phyloP scores from a whole-genome alignment of 495 filamentous ascomycete genomes.

The Trichoderma orchidacearum region DNA sequence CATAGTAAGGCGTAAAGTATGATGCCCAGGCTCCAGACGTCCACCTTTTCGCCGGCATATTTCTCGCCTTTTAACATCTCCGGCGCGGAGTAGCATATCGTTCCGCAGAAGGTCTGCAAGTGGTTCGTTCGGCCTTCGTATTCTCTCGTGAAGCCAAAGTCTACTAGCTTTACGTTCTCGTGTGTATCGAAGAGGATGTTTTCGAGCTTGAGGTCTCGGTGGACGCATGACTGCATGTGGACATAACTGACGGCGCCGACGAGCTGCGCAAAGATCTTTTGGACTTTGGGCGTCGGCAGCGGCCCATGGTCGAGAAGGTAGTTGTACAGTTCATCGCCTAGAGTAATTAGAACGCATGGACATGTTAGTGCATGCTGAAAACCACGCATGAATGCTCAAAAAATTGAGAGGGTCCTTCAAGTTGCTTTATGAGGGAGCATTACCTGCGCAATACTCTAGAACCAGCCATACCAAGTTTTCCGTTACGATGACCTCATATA shows the following conservation, averaged over 20 bases:
- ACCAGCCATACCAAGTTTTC: conserved; percentile 92
- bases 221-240: conserved; percentile 88
- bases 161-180: conserved; percentile 96
- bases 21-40: conserved; percentile 95
- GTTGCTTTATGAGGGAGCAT: conserved; percentile 6
- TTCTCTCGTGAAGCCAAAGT: conserved; percentile 95
- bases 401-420: not conserved
- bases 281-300: conserved; percentile 75
- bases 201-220: conserved; percentile 92
- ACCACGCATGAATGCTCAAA: too few species aligned
- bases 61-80: conserved; percentile 99
- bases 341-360: conserved; percentile 1
- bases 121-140: conserved; percentile 94
- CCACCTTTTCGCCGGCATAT: conserved; percentile 93
- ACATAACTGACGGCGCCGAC: conserved; percentile 94
- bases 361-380: conserved; percentile 2
- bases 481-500: conserved; percentile 97
- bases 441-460: conserved; percentile 93
- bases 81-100: conserved; percentile 92
- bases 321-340: conserved; percentile 95
- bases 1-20: conserved; percentile 88
- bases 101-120: conserved; percentile 94
- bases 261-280: conserved; percentile 90
- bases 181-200: conserved; percentile 96
- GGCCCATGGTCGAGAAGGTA: conserved; percentile 80